Evolutionary conservation across 208 protist genomes (phyloP).

Genomic region (Naegleria gruberi): DNA sequence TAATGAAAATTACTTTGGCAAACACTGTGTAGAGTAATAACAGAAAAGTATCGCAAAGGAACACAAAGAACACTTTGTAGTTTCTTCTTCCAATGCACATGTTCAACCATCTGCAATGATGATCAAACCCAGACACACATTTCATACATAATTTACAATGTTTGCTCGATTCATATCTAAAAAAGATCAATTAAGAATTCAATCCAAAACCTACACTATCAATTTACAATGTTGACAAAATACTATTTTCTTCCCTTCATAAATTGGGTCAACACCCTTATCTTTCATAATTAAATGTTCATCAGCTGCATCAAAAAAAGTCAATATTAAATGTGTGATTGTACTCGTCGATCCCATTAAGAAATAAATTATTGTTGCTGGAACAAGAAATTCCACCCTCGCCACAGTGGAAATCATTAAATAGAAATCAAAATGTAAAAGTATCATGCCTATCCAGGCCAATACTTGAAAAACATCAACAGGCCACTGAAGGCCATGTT

Average conservation of each 20-base stretch:
- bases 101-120: slow-evolving; percentile 83
- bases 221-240: background rate
- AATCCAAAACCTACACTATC: background rate
- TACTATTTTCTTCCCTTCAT: background rate
- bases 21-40: slow-evolving; percentile 54
- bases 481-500: background rate
- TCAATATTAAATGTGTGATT: background rate
- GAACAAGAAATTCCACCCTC: background rate
- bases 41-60: slow-evolving; percentile 56
- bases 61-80: slow-evolving; percentile 62
- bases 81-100: slow-evolving; percentile 68
- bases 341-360: background rate
- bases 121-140: slow-evolving; percentile 71
- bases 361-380: background rate
- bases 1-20: slow-evolving; percentile 55
- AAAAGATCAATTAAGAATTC: too few relatives aligned
- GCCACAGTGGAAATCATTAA: background rate
- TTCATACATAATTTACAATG: slow-evolving; percentile 79
- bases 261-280: background rate
- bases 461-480: background rate
- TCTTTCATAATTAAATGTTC: background rate
- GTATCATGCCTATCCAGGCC: background rate
- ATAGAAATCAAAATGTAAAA: background rate
- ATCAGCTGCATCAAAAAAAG: background rate
- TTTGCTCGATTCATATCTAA: slow-evolving; percentile 43